Evolutionary conservation across 2,329 filamentous ascomycete species (phyloP).

Genomic region (Trichoderma sp.): DNA sequence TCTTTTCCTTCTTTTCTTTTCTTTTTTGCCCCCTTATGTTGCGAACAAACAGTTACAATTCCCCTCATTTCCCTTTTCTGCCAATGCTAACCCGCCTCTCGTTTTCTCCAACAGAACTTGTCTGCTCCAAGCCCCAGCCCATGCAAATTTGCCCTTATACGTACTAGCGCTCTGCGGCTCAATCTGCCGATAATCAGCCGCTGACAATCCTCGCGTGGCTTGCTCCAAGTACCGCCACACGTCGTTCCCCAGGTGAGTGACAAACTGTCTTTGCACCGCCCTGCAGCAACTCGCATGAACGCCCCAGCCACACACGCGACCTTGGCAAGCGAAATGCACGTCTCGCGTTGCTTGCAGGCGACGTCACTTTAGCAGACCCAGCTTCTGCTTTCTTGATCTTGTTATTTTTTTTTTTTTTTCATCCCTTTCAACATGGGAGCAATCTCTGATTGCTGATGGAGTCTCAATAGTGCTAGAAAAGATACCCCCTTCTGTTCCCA

Average conservation of each 20-base stretch:
- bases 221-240: conserved; percentile 33
- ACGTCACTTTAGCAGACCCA: conserved; percentile 28
- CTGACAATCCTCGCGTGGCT: conserved; percentile 5
- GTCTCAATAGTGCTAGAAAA: conserved; percentile 38
- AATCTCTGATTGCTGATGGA: conserved; percentile 36
- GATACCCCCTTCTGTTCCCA: conserved; percentile 21
- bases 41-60: neutral
- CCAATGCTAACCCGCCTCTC: conserved; percentile 22
- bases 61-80: neutral
- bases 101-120: conserved; percentile 14
- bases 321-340: neutral
- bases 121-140: conserved; percentile 12
- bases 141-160: conserved; percentile 23
- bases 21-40: neutral
- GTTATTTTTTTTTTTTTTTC: conserved; percentile 11
- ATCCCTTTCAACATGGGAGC: neutral
- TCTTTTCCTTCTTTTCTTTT: neutral
- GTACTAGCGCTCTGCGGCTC: conserved; percentile 26
- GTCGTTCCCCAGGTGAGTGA: conserved; percentile 36
- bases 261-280: conserved; percentile 28
- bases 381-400: neutral
- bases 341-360: conserved; percentile 31
- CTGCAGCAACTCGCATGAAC: conserved; percentile 32
- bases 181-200: conserved; percentile 27
- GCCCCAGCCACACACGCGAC: conserved; percentile 31